These are phyloP conservation scores for Lagenidium sp. DNA, from an alignment of 352 stramenopile species.

Conservation along the genomic window DNA sequence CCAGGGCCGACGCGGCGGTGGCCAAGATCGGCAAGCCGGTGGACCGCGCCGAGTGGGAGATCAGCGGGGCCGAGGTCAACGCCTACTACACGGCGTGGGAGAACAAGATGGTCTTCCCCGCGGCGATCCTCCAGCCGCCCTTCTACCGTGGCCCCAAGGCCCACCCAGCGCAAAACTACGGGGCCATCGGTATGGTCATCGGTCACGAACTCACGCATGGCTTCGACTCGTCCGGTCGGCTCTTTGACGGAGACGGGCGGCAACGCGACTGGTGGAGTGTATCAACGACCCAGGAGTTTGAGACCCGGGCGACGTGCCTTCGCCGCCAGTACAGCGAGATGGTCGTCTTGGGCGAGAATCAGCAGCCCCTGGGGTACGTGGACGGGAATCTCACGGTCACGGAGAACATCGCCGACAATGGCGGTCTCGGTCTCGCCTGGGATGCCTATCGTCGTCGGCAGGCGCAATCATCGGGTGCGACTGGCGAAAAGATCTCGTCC, in stretches of 20 bases:
- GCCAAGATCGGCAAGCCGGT: constrained; percentile 4
- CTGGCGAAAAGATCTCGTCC: not conserved
- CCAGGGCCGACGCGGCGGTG: not conserved
- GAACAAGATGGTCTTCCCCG: constrained; percentile 79
- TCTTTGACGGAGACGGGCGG: constrained; percentile 52
- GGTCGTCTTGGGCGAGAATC: constrained; percentile 4
- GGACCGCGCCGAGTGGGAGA: constrained; percentile 33
- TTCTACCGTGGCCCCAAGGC: constrained; percentile 65
- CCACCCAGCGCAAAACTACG: constrained; percentile 65
- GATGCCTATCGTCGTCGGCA: constrained; percentile 23
- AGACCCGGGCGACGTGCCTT: constrained; percentile 16
- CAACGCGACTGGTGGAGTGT: constrained; percentile 70
- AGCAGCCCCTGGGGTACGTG: constrained; percentile 17
- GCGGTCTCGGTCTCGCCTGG: constrained; percentile 34
- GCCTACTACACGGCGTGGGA: constrained; percentile 18
- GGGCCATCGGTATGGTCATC: constrained; percentile 69
- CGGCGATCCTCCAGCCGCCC: constrained; percentile 75
- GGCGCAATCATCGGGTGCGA: not conserved
- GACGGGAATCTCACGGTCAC: constrained; percentile 66
- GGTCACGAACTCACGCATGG: constrained; percentile 85
- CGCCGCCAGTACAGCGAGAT: constrained; percentile 13
- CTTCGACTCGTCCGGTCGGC: constrained; percentile 74
- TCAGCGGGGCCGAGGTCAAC: constrained; percentile 79
- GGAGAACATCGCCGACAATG: constrained; percentile 72
- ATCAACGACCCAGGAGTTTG: constrained; percentile 41